Conservation (phyloP, 139 green algal genomes). For the Coccomyxa sp. region DNA sequence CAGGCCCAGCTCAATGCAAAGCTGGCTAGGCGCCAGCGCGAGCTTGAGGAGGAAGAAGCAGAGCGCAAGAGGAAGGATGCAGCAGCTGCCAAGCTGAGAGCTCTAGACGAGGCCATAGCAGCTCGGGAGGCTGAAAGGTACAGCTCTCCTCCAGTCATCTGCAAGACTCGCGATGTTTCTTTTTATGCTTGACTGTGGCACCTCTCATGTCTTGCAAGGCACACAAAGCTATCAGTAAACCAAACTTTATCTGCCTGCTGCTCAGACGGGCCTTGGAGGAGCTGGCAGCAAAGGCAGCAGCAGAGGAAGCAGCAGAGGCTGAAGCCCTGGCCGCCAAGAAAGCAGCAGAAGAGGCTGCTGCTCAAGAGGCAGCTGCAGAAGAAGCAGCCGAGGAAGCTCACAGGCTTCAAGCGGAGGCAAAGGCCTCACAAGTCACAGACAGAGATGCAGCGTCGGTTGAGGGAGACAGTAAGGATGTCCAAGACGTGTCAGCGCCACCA, state of each 20-base stretch:
- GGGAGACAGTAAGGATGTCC: no score
- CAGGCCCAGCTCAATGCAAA: neutral
- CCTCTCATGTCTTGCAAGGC: no score
- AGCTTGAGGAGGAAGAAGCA: conserved; percentile 9
- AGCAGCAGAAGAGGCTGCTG: conserved; percentile 10
- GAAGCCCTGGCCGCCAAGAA: neutral
- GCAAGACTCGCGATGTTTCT: no score
- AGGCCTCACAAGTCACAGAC: no score
- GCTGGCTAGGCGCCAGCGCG: conserved; percentile 4
- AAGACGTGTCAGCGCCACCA: no score
- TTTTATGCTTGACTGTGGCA: no score
- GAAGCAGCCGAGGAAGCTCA: conserved; percentile 5
- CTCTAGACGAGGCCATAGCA: conserved; percentile 18
- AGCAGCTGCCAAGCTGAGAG: conserved; percentile 21
- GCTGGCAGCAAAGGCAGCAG: conserved; percentile 1
- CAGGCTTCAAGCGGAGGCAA: no score
- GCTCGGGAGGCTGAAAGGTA: conserved; percentile 2
- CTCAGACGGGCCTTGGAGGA: neutral
- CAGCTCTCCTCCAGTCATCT: no score
- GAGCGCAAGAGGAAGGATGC: conserved; percentile 15
- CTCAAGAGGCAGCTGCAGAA: conserved; percentile 6
- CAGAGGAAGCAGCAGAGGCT: neutral
- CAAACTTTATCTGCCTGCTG: neutral
- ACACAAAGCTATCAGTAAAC: neutral
- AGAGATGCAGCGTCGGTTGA: no score